Evolutionary conservation across 2,329 filamentous ascomycete species (phyloP).

Genomic region (Huntiella moniliformis): DNA sequence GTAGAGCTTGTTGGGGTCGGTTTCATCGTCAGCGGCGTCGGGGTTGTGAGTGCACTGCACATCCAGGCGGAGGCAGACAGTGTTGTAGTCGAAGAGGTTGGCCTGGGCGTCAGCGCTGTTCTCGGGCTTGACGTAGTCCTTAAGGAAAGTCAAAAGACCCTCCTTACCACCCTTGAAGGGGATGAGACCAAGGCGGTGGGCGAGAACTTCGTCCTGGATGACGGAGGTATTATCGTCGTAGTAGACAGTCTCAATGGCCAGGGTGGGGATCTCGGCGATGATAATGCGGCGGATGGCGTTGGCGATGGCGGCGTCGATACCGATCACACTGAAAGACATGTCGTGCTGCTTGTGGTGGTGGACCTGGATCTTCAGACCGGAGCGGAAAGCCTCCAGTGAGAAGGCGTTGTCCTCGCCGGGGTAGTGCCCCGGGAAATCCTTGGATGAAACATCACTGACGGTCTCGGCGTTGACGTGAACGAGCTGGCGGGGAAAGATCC

Average conservation of each 20-base stretch:
- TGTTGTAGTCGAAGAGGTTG: constrained; percentile 63
- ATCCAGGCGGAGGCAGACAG: constrained; percentile 58
- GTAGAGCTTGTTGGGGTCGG: constrained; percentile 70
- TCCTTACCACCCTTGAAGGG: constrained; percentile 66
- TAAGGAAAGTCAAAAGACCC: constrained; percentile 59
- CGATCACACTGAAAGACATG: constrained; percentile 75
- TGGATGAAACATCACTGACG: constrained; percentile 72
- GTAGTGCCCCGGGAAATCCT: constrained; percentile 81
- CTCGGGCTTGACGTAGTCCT: constrained; percentile 57
- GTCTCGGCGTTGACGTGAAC: constrained; percentile 80
- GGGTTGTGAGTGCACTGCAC: constrained; percentile 65
- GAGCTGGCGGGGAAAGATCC: constrained; percentile 32
- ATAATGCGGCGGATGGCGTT: constrained; percentile 96
- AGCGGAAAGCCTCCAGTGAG: constrained; percentile 52
- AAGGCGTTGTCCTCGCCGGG: constrained; percentile 74
- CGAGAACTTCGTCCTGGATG: constrained; percentile 92
- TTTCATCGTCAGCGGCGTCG: constrained; percentile 51
- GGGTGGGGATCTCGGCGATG: constrained; percentile 79
- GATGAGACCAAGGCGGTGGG: constrained; percentile 74
- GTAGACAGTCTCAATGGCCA: constrained; percentile 87
- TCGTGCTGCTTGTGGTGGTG: constrained; percentile 65
- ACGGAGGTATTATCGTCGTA: constrained; percentile 94
- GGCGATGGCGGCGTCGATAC: constrained; percentile 78
- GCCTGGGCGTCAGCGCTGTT: constrained; percentile 42
- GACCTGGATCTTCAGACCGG: constrained; percentile 57